Conservation (phyloP, 805 yeast genomes). For the Ogataea haglerorum region DNA sequence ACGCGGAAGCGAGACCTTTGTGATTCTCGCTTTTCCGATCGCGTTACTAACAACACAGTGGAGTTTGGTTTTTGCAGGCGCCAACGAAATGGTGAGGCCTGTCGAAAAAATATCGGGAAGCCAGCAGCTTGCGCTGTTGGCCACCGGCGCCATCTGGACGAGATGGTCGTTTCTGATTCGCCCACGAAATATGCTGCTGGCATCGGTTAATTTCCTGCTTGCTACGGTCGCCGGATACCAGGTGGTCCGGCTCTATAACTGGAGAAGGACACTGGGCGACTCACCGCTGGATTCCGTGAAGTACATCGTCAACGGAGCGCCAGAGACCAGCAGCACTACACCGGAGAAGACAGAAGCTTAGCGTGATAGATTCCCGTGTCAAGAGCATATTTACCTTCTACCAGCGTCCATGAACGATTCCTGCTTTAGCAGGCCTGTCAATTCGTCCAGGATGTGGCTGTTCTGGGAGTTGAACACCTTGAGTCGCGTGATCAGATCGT, state of each 20-base stretch:
- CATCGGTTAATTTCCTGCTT: conserved; percentile 90
- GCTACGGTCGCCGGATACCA: conserved; percentile 89
- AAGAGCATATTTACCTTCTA: not conserved
- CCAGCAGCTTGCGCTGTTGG: conserved; percentile 79
- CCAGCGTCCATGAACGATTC: conserved; percentile 20
- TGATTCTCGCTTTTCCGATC: not conserved
- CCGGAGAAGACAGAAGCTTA: conserved; percentile 4
- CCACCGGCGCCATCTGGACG: conserved; percentile 96
- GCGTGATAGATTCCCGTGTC: not conserved
- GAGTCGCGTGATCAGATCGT: conserved; percentile 36
- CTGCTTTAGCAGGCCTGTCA: conserved; percentile 27
- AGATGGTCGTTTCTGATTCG: conserved; percentile 94
- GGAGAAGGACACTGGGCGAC: conserved; percentile 66
- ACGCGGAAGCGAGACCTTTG: not conserved
- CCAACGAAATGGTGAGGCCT: conserved; percentile 82
- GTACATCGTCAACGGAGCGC: conserved; percentile 54
- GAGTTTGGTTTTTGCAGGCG: conserved; percentile 90
- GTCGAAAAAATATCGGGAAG: conserved; percentile 89
- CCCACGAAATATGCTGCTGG: conserved; percentile 83
- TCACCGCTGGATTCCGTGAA: conserved; percentile 49
- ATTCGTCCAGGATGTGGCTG: conserved; percentile 23
- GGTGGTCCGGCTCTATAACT: conserved; percentile 63
- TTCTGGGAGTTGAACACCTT: conserved; percentile 36
- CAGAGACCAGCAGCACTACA: conserved; percentile 1
- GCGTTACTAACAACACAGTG: conserved; percentile 44